These are phyloP conservation scores for Penicillium silybi DNA, from an alignment of 495 filamentous ascomycete genomes.

Conservation along the genomic window DNA sequence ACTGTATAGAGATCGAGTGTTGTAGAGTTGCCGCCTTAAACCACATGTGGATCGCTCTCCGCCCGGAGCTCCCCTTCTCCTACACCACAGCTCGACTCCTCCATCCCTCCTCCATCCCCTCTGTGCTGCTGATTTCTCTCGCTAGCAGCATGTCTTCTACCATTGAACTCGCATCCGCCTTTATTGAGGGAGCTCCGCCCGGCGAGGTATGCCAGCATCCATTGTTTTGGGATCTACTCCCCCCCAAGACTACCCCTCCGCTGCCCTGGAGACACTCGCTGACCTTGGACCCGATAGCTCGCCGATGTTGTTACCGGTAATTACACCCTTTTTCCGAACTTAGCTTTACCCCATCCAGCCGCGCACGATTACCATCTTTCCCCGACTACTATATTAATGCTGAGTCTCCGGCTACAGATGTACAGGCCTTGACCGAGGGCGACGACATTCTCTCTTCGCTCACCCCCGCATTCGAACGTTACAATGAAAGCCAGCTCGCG, in stretches of 20 bases:
- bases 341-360: not conserved
- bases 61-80: constrained; percentile 16
- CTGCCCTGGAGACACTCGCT: not conserved
- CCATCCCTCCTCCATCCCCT: not conserved
- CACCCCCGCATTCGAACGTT: constrained; percentile 80
- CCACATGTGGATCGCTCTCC: constrained; percentile 27
- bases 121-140: constrained; percentile 1
- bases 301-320: constrained; percentile 89
- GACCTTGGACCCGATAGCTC: constrained; percentile 52
- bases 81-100: constrained; percentile 10
- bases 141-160: constrained; percentile 35
- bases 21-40: not conserved
- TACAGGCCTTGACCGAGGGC: constrained; percentile 80
- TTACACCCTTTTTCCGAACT: constrained; percentile 1
- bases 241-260: constrained; percentile 3
- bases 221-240: not conserved
- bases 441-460: constrained; percentile 65
- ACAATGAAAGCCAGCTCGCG: constrained; percentile 91
- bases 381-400: constrained; percentile 9
- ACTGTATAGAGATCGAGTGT: not conserved
- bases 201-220: constrained; percentile 71
- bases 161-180: constrained; percentile 70
- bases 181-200: constrained; percentile 91
- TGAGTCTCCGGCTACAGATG: constrained; percentile 54
- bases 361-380: not conserved